Base-by-base conservation (phyloP, 306 rosid genomes). In the Medicago lupulina region DNA sequence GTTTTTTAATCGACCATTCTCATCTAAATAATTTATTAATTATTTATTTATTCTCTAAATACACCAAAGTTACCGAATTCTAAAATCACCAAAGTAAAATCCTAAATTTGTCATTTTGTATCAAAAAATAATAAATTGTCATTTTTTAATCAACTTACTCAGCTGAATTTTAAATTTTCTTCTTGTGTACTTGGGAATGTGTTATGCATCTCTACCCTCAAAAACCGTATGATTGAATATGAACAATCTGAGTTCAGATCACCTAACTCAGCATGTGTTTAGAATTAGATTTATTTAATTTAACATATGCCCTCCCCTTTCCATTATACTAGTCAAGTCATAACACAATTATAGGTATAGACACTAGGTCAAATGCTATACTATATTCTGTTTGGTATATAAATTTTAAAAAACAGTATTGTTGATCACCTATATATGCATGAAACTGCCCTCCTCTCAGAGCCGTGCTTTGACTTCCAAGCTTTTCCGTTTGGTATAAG, bases 381-480 rank as follows among this genome's bases (percentile, higher is more conserved):
- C 71, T 55, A 31, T 69, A 68, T 15, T 47, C 12, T 75, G 40
- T 68, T 80, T 80, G 18, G 2, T 31, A 50, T 62, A 23, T 23
- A 4, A 40, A 69, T 44, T 41, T 60, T 5, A 46, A 18, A n/a
- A 9, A 14, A 65, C 63, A 36, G 59, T 60, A 54, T 54, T 47
- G 54, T 46, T 51, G 23, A 23, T 70, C 28, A 44, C 67, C 57
- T 62, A 23, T 23, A 8, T n/a, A 54, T 57, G 15, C 80, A 63
- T 50, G 68, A 14, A 81, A 67, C 59, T 59, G 39, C 60, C 51
- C 67, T 10, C 11, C 66, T 41, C 6, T 23, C 0, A 80, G 79
- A 71, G 80, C 28, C 84, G 84, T 84, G 84, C 21, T 64, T 79
- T 79, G 84, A 83, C 84, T 83, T 67, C 10, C 55, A 67, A 67